A percentile compares a stretch with the other conserved stretches of the same genome.
Conservation (phyloP, 805 yeast species). For the Diddensiella transvaalensis region DNA sequence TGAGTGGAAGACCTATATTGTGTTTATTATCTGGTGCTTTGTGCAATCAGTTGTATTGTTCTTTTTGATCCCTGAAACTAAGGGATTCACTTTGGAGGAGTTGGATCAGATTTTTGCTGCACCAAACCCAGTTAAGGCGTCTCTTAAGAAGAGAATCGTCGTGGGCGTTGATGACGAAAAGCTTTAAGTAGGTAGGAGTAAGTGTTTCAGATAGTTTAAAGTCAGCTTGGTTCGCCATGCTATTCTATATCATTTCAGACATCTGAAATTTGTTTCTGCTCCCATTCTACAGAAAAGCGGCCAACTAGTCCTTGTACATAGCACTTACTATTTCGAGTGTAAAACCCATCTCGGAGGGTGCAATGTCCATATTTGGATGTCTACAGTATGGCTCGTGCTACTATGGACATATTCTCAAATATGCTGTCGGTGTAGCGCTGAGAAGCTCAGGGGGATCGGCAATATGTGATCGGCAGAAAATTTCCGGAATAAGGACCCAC, state of each 20-base stretch:
- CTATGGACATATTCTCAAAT: too few relatives aligned
- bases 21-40: conserved; percentile 33
- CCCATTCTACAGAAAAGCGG: too few relatives aligned
- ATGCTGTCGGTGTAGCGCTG: too few relatives aligned
- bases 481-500: background rate
- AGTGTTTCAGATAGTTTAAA: too few relatives aligned
- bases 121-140: conserved; percentile 19
- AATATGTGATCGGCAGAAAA: background rate
- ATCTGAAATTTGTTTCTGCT: too few relatives aligned
- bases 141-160: conserved; percentile 8
- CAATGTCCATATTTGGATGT: too few relatives aligned
- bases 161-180: background rate
- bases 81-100: conserved; percentile 76
- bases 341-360: too few relatives aligned
- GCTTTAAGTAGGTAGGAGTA: background rate
- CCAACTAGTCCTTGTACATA: too few relatives aligned
- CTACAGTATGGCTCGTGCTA: too few relatives aligned
- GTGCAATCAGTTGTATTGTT: conserved; percentile 43
- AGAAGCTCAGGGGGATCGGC: background rate
- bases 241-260: too few relatives aligned
- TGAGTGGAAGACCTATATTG: conserved; percentile 33
- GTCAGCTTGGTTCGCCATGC: too few relatives aligned
- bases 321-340: too few relatives aligned
- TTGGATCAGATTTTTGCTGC: conserved; percentile 54
- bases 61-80: conserved; percentile 71